A percentile compares a stretch with the other conserved stretches of the same genome.
phyloP scores from a whole-genome alignment of 2,329 filamentous ascomycete genomes.

The Pseudopyricularia cyperi region DNA sequence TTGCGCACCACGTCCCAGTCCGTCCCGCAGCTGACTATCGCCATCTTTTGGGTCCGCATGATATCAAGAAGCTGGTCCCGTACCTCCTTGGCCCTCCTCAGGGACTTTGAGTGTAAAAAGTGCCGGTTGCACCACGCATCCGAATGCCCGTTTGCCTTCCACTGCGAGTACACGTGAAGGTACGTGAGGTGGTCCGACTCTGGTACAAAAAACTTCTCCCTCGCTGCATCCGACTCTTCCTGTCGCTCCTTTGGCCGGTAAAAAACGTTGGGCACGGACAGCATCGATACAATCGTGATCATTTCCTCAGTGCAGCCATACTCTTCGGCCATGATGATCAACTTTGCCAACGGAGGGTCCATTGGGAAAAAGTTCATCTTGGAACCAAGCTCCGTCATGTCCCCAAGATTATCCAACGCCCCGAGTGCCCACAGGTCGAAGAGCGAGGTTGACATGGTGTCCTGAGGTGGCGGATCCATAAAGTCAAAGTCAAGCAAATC shows the following conservation, averaged over 20 bases:
- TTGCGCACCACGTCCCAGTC: constrained; percentile 95
- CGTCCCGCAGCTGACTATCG: constrained; percentile 75
- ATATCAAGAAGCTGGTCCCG: constrained; percentile 88
- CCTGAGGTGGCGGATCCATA: constrained; percentile 96
- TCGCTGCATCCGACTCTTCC: constrained; percentile 87
- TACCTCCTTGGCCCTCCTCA: constrained; percentile 86
- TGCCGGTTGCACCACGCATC: constrained; percentile 90
- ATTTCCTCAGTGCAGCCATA: constrained; percentile 96
- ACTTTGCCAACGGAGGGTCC: constrained; percentile 90
- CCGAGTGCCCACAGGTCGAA: constrained; percentile 97
- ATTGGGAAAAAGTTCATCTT: constrained; percentile 98
- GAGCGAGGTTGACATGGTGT: constrained; percentile 91
- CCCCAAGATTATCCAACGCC: constrained; percentile 84
- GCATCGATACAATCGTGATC: constrained; percentile 95
- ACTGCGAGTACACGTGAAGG: constrained; percentile 89
- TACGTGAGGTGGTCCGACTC: constrained; percentile 95
- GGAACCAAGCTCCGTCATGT: constrained; percentile 72
- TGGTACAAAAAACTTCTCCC: constrained; percentile 97
- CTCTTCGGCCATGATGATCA: constrained; percentile 80
- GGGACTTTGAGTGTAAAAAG: constrained; percentile 88
- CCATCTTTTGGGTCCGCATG: constrained; percentile 87
- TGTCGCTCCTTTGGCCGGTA: constrained; percentile 94
- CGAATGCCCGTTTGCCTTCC: constrained; percentile 79
- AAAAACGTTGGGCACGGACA: constrained; percentile 92
- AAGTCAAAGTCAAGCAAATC: constrained; percentile 96